Evolutionary conservation across 2,329 filamentous ascomycete species (phyloP), one percentile per base, ranked within the genome.

Genomic region (Didymella segeticola): DNA sequence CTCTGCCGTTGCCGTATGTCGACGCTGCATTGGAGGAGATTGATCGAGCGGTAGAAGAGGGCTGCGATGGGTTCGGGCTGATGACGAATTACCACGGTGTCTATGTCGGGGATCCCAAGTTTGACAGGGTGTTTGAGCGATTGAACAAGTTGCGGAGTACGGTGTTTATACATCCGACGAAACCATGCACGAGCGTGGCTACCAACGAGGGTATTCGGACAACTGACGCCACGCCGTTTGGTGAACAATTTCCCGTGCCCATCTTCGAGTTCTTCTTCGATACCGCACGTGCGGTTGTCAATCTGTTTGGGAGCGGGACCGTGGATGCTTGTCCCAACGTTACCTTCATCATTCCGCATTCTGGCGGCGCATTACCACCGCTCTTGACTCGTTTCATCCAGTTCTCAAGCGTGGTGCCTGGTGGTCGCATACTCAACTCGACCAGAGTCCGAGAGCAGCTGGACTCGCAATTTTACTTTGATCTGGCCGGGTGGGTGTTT

Each of bases 161-260:
- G 1, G 72, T 84, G 1, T 85, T 86, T 63, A 78, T 84, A 38
- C 83, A 86, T 49, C 82, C 82, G 0, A 84, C 81, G 0, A 80
- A 73, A n/a, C 79, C 79, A 0, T 79, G 75, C 51, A 77, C 34
- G 4, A 19, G 23, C 5, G 19, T n/a, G 5, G 33, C 15, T n/a
- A n/a, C 15, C 31, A n/a, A 12, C 4, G 27, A 4, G 14, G 48
- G 53, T 2, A 36, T 43, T 2, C 36, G 59, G 3, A 47, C 66
- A 1, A 59, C 62, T 0, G 63, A 67, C 14, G 77, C 77, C 1
- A 62, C 74, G 4, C 77, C 77, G 0, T 68, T 79, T 2, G 67
- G 67, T 1, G 51, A 60, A 0, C 64, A 69, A 8, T 77, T 76
- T 43, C 79, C 79, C 0, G 66, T 78, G 9, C 78, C 79, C 0